Percentiles rank a stretch among this genome's conserved stretches.
phyloP scores from a whole-genome alignment of 2,329 filamentous ascomycete species.

The Ambrosiella cleistominuta region DNA sequence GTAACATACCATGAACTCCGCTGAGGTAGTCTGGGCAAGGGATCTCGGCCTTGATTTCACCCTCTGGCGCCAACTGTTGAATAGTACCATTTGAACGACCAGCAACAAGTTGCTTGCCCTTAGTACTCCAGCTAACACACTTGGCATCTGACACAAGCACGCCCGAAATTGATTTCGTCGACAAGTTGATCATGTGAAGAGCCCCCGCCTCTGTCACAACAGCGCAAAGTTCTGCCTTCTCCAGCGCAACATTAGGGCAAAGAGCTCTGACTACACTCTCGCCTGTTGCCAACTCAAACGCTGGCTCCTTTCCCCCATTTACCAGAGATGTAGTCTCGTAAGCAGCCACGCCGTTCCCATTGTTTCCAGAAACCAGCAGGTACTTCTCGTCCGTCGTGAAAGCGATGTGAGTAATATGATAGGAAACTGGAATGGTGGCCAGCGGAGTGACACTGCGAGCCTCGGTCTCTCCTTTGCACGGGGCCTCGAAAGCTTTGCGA shows the following conservation, averaged over 20 bases:
- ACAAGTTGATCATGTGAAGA: conserved; percentile 67
- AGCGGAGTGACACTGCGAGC: conserved; percentile 56
- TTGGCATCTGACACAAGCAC: conserved; percentile 57
- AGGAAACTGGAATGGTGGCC: conserved; percentile 51
- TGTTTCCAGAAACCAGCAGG: conserved; percentile 66
- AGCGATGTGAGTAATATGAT: conserved; percentile 68
- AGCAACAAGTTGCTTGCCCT: conserved; percentile 81
- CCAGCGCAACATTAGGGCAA: conserved; percentile 60
- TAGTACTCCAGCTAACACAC: conserved; percentile 78
- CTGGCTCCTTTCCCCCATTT: conserved; percentile 46
- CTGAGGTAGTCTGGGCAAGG: conserved; percentile 54
- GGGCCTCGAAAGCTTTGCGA: conserved; percentile 52
- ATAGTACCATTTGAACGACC: conserved; percentile 67
- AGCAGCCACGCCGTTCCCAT: conserved; percentile 63
- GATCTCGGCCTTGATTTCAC: conserved; percentile 58
- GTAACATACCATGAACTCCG: conserved; percentile 46
- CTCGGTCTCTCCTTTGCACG: conserved; percentile 43
- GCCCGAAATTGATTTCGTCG: conserved; percentile 45
- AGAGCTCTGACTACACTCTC: conserved; percentile 56
- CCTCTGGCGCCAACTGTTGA: conserved; percentile 69
- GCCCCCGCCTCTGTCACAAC: conserved; percentile 67
- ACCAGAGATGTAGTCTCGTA: conserved; percentile 58
- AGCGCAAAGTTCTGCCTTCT: conserved; percentile 58
- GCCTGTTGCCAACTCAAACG: conserved; percentile 62
- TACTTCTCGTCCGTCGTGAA: conserved; percentile 84